Evolutionary conservation across 805 yeast genomes (phyloP), one percentile per base, ranked within the genome.

Genomic region (Saccharomycopsis schoenii): DNA sequence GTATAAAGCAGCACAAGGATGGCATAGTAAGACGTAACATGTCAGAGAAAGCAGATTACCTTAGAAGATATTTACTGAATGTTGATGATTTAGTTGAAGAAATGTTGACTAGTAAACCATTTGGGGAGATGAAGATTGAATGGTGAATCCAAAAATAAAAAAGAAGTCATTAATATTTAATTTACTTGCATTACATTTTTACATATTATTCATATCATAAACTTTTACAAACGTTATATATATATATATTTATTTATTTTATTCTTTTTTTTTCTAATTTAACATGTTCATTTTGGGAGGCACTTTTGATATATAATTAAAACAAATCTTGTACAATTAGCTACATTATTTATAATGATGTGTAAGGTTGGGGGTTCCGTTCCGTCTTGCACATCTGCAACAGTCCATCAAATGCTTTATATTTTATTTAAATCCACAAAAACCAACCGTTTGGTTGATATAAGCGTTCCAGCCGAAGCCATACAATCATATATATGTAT

Each of bases 81-180:
- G 82, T 77, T 41, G 77, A 71, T 52, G 76, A 78, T 1, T 71
- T 81, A 39, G 80, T 80, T 1, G 71, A 76, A 4, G 83, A 81
- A 67, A 69, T 81, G 24, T 64, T 72, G 41, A 74, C 70, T 47
- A 75, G 77, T 65, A 74, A 73, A 65, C 84, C 84, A 1, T 81
- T 80, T 67, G 84, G 84, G 1, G 72, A 71, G 2, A 73, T 77
- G 75, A 70, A 73, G 25, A 72, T 75, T 2, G 81, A 78, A 57
- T 80, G 83, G 83, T 80, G n/a, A 55, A 14, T 52, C n/a, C 21
- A 15, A n/a, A 17, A n/a, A 41, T 40, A 29, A 29, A 29, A 29
- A 29, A 29, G 3, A 6, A 6, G 3, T 29, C 6, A 4, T 41
- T 9, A 2, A 41, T 17, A 4, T 42, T 42, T 42, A 2, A 42